Evolutionary conservation across 805 yeast species (phyloP).

Genomic region (Yarrowia hollandica): DNA sequence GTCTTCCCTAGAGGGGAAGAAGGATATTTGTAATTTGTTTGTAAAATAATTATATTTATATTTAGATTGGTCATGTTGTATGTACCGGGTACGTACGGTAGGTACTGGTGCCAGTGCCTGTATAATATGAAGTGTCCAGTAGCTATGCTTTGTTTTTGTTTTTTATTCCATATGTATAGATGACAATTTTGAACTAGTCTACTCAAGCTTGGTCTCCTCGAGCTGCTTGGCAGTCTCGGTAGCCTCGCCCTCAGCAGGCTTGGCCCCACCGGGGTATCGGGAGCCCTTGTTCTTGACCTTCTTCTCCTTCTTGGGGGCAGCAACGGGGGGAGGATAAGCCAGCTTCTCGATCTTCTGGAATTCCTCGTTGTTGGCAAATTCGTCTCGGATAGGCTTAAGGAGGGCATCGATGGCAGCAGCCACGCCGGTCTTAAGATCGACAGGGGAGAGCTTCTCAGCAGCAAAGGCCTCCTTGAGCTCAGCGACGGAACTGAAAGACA

Average conservation of each 20-base stretch:
- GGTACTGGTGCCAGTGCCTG: too few relatives aligned
- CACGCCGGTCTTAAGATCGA: constrained; percentile 91
- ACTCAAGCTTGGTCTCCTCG: constrained; percentile 27
- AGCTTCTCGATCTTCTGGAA: constrained; percentile 70
- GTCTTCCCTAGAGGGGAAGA: constrained; percentile 22
- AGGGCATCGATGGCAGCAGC: constrained; percentile 78
- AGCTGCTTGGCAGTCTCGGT: constrained; percentile 8
- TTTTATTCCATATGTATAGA: background rate
- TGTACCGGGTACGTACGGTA: too few relatives aligned
- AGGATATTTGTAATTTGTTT: background rate
- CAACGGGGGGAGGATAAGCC: constrained; percentile 81
- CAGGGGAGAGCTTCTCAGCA: constrained; percentile 78
- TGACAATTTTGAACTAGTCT: background rate
- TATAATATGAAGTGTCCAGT: too few relatives aligned
- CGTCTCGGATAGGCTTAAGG: constrained; percentile 81
- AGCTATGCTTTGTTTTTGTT: background rate
- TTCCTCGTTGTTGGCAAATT: constrained; percentile 59
- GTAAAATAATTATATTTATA: constrained; percentile 5
- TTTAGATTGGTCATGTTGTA: too few relatives aligned
- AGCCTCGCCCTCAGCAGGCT: constrained; percentile 33
- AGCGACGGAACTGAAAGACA: constrained; percentile 66
- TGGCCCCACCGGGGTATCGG: constrained; percentile 73
- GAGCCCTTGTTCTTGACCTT: constrained; percentile 80
- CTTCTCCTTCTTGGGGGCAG: constrained; percentile 65
- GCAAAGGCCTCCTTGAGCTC: constrained; percentile 71